Base-by-base conservation (phyloP, 176 grass and related monocot species). In the Musa schizocarpa region DNA sequence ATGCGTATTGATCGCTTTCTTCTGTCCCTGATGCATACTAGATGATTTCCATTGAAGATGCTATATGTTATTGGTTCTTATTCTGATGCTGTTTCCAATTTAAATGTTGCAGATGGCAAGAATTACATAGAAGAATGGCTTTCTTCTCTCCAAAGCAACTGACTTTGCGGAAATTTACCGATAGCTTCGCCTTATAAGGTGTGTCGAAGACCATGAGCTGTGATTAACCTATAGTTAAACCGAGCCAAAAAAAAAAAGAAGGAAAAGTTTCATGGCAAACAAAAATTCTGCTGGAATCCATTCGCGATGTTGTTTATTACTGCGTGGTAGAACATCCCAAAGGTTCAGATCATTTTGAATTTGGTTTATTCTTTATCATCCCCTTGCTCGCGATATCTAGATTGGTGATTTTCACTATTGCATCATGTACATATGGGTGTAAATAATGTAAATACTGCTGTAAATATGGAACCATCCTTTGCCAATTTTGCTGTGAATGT, bases 81-180 rank as follows among this genome's bases (percentile, higher is more conserved):
- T 26, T 25, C 11, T 26, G 48, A 14, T 74, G 12, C 23, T 54
- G 25, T 25, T 58, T 51, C 21, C 13, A 27, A 10, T 51, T 58
- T 29, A 27, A 25, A 56, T 74, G 21, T 1, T 34, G 72, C 53
- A 74, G 72, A 74, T 55, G 72, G 53, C 23, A 57, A 74, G 19
- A 57, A 74, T 24, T 17, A 29, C 12, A 27, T 74, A 56, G 72
- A 74, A 56, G 72, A 74, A 74, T 74, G 72, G 72, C 72, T 74
- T 74, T 74, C 72, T 74, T 74, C 72, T 57, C 23, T 56, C 9
- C 57, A 21, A 56, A 57, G 72, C 52, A 70, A 8, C 1, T 69
- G 29, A 49, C 68, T 13, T 27, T 70, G 68, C 51, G 17, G n/a
- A 70, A 50, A 52, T 17, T 70, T 51, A 70, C 51, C 5, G 34